Percentiles rank a stretch among this genome's conserved stretches.
phyloP scores from a whole-genome alignment of 495 filamentous ascomycete genomes.

The Podospora didyma region DNA sequence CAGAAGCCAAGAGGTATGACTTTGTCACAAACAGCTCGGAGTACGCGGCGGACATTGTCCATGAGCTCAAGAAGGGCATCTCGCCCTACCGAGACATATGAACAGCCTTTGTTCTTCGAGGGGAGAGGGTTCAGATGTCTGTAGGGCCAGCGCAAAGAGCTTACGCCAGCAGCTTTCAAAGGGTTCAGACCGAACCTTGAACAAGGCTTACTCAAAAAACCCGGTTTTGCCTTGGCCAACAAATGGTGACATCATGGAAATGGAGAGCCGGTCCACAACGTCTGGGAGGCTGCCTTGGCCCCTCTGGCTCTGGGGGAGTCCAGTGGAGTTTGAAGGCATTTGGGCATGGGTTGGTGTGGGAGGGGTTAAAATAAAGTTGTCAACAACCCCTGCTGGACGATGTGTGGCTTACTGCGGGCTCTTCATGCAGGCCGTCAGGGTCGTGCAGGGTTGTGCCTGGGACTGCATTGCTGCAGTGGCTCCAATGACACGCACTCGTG shows the following conservation, averaged over 20 bases:
- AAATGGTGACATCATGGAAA: conserved; percentile 2
- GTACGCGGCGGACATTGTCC: conserved; percentile 86
- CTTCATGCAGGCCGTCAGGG: conserved; percentile 7
- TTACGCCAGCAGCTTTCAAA: too few relatives aligned
- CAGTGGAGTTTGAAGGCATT: too few relatives aligned
- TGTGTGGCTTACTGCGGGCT: neutral
- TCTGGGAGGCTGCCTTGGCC: neutral
- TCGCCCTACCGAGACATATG: conserved; percentile 46
- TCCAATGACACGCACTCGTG: conserved; percentile 7
- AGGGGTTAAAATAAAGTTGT: conserved; percentile 24
- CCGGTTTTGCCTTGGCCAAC: too few relatives aligned
- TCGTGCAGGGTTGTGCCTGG: neutral
- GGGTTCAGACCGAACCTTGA: too few relatives aligned
- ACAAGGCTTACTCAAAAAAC: neutral
- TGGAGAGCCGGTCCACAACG: neutral
- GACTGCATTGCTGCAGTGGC: neutral
- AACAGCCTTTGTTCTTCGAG: neutral
- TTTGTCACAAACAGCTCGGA: conserved; percentile 79
- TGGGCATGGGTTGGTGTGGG: neutral
- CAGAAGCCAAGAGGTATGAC: conserved; percentile 92
- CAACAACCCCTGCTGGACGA: conserved; percentile 9
- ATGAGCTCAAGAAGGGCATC: conserved; percentile 74
- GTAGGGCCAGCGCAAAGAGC: too few relatives aligned
- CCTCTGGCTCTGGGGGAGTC: neutral
- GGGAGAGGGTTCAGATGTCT: too few relatives aligned